Conservation (phyloP, 208 protist genomes). For the Trypanosoma cruzi region DNA sequence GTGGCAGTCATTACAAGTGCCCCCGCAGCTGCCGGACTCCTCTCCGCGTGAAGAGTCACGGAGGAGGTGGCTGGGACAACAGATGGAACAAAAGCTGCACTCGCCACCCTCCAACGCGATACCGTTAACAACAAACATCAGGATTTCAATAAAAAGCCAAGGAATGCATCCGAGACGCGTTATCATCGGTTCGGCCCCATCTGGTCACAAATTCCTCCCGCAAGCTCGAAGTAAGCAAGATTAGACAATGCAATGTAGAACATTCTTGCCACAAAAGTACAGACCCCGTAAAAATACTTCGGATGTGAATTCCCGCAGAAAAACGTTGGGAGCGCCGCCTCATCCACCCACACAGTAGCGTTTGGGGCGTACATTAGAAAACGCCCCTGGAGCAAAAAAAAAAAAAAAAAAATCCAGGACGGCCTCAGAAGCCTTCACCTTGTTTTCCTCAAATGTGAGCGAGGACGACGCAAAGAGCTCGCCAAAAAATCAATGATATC, state of each 20-base stretch:
- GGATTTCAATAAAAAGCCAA: no score
- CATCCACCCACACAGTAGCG: neutral
- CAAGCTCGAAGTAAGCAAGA: slow-evolving; percentile 58
- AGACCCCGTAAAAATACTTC: neutral
- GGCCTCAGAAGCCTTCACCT: neutral
- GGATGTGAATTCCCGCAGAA: neutral
- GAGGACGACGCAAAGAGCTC: slow-evolving; percentile 51
- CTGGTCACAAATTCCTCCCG: no score
- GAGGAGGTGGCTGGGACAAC: no score
- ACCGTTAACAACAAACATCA: no score
- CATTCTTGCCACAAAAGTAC: neutral
- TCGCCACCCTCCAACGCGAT: no score
- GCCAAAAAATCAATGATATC: slow-evolving; percentile 41
- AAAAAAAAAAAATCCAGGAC: neutral
- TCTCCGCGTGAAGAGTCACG: no score
- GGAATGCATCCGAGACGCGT: no score
- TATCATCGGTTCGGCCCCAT: no score
- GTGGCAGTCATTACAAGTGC: no score
- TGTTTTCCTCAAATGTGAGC: slow-evolving; percentile 27
- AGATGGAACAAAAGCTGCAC: no score
- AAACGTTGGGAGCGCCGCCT: neutral
- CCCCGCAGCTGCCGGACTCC: no score
- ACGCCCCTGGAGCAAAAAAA: neutral
- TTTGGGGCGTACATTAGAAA: neutral
- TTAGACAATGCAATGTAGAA: slow-evolving; percentile 20